Base-by-base conservation (phyloP, 2,329 filamentous ascomycete species). In the Colletotrichum somersetense region DNA sequence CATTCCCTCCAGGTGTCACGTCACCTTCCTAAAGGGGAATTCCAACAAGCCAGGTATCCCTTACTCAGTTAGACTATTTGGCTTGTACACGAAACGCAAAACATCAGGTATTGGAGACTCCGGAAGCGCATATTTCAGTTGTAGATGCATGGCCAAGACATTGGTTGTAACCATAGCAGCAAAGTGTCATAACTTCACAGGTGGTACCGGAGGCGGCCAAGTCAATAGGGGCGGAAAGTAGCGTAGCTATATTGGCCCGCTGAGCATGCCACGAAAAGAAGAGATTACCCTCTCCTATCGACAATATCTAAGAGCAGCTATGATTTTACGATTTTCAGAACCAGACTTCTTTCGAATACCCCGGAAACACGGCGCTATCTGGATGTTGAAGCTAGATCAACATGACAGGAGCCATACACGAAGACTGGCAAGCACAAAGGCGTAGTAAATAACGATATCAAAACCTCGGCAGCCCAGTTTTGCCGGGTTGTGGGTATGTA, bases 1-100 rank as follows among this genome's bases (percentile, higher is more conserved):
- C 55, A 23, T 58, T 35, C 7, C 55, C 18, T 11, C 3, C n/a
- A 18, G n/a, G 35, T 42, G n/a, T 40, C n/a, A 58, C 55, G 40
- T 52, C 61, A 63, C 61, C 61, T 53, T 63, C 61, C 46, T 63
- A 63, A 52, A 53, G 1, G 46, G n/a, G 46, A 12, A 14, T 8
- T 5, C 26, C 3, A 8, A 26, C 42, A 38, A 38, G n/a, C 7
- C 26, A 11, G 26, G 14, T 11, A 18, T 33, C 11, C 5, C 12
- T 3, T 3, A 16, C 50, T 20, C 16, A 4, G 26, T 18, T 30
- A 12, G 40, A 42, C 14, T 42, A 1, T 42, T 16, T 53, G 50
- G 4, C 14, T 2, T 30, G 8, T 26, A 14, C 20, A 5, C 10
- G n/a, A 4, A 3, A 5, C 2, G 20, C 10, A n/a, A 50, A 23